These are phyloP conservation scores for Jamesozyma spencerorum DNA, from an alignment of 805 yeast genomes.

Conservation along the genomic window DNA sequence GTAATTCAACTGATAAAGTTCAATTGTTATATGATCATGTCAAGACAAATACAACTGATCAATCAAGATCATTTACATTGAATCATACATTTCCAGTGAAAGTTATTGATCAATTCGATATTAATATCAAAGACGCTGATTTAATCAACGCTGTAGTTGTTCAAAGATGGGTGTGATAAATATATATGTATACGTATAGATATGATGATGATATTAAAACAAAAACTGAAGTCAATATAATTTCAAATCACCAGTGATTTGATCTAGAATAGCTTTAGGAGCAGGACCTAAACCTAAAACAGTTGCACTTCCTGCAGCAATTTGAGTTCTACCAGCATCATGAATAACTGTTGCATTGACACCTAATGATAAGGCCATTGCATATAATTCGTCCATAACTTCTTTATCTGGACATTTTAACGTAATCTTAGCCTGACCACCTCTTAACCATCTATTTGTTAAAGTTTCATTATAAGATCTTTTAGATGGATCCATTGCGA, in stretches of 20 bases:
- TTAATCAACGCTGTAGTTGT: slow-evolving; percentile 78
- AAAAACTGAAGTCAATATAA: slow-evolving; percentile 40
- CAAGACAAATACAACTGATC: slow-evolving; percentile 35
- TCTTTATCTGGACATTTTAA: slow-evolving; percentile 63
- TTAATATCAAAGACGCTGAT: slow-evolving; percentile 65
- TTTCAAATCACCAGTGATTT: slow-evolving; percentile 54
- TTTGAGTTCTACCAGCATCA: slow-evolving; percentile 96
- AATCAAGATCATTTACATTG: slow-evolving; percentile 47
- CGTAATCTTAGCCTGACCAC: slow-evolving; percentile 92
- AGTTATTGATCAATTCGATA: slow-evolving; percentile 48
- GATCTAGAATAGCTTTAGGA: slow-evolving; percentile 69
- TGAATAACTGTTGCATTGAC: slow-evolving; percentile 74
- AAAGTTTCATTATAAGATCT: slow-evolving; percentile 51
- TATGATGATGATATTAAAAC: no score
- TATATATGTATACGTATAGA: slow-evolving; percentile 7
- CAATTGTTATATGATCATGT: slow-evolving; percentile 62
- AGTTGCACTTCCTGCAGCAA: slow-evolving; percentile 93
- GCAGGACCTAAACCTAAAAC: slow-evolving; percentile 98
- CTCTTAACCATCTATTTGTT: slow-evolving; percentile 65
- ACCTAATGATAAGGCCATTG: slow-evolving; percentile 70
- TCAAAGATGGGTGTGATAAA: slow-evolving; percentile 56
- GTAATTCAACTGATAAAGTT: slow-evolving; percentile 58
- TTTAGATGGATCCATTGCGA: slow-evolving; percentile 40
- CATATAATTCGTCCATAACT: slow-evolving; percentile 63
- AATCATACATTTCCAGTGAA: slow-evolving; percentile 78